Base-by-base conservation (phyloP, 176 grass and related monocot species). In the Dactylis glomerata region DNA sequence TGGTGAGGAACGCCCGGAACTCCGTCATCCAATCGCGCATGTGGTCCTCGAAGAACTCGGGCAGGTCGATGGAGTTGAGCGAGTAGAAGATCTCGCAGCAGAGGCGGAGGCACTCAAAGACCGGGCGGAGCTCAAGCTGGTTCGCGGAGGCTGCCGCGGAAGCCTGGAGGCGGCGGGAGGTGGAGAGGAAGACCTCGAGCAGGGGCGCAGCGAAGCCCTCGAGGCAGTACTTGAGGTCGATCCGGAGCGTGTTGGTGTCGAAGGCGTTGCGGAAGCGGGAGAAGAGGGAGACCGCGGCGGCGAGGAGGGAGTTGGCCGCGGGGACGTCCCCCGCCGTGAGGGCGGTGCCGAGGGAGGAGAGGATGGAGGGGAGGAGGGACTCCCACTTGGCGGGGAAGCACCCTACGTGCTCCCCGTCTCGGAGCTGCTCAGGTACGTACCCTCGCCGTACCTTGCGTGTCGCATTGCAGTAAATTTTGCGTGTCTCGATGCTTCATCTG, bases 11-110 rank as follows among this genome's bases (percentile, higher is more conserved):
- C 6, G 88, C 73, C 42, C 86, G 89, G 73, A 98, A 95, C 82
- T 93, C 91, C 2, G 91, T 90, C 96, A 98, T 98, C 96, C 96
- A 98, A 78, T 98, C 89, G 10, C 73, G 85, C 96, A 98, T 93
- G 87, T 98, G 93, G 78, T 98, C 96, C 85, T 98, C 96, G 15
- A 98, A 98, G 83, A 98, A 98, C 76, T 98, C 96, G 0, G 96
- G 96, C 34, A 98, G 91, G 38, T 98, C 96, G 44, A 98, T 78
- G 6, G 96, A 95, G 78, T 98, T 98, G 31, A 98, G 96, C 57
- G 96, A 98, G 68, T 95, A 87, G 86, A 98, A 98, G 67, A 98
- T 98, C 68, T 98, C 96, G 19, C 82, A 95, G 78, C 91, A 93
- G 51, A 98, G 91, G 49, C 91, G 93, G 67, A 93, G 93, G 54